Conservation (phyloP, 371 early-diverging fungal genomes). For the Rhizopus delemar region DNA sequence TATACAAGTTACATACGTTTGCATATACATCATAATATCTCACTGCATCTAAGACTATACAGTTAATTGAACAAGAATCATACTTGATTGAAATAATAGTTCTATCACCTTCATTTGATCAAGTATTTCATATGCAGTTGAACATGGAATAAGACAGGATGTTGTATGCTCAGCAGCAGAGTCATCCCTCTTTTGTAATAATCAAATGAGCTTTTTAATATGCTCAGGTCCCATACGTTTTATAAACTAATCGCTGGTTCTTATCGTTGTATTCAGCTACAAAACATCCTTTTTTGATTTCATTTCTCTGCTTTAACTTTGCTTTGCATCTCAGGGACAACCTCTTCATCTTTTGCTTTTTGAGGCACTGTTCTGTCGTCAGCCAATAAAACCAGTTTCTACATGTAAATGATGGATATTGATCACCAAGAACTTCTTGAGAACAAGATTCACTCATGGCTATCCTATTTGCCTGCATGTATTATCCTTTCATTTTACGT, state of each 20-base stretch:
- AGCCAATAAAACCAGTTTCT: slow-evolving; percentile 8
- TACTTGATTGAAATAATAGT: neutral
- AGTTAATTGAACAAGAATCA: no score
- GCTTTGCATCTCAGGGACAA: slow-evolving; percentile 6
- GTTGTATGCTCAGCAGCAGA: slow-evolving; percentile 5
- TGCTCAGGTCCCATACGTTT: slow-evolving; percentile 4
- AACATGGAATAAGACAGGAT: slow-evolving; percentile 6
- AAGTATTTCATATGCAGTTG: slow-evolving; percentile 7
- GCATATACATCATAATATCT: no score
- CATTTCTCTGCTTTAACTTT: slow-evolving; percentile 6
- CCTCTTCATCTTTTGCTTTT: neutral
- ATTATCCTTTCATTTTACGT: neutral
- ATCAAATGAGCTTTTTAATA: slow-evolving; percentile 1
- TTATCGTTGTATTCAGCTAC: neutral
- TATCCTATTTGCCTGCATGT: neutral
- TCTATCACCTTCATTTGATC: slow-evolving; percentile 7
- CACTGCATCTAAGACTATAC: no score
- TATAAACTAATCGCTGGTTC: slow-evolving; percentile 6
- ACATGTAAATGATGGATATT: neutral
- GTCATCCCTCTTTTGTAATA: slow-evolving; percentile 4
- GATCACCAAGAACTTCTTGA: neutral
- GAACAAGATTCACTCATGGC: neutral
- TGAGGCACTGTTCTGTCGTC: slow-evolving; percentile 3
- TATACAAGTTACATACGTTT: no score
- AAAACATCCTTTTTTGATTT: neutral